Conservation (phyloP, 768 basidiomycete species). For the Suillus alpinus region DNA sequence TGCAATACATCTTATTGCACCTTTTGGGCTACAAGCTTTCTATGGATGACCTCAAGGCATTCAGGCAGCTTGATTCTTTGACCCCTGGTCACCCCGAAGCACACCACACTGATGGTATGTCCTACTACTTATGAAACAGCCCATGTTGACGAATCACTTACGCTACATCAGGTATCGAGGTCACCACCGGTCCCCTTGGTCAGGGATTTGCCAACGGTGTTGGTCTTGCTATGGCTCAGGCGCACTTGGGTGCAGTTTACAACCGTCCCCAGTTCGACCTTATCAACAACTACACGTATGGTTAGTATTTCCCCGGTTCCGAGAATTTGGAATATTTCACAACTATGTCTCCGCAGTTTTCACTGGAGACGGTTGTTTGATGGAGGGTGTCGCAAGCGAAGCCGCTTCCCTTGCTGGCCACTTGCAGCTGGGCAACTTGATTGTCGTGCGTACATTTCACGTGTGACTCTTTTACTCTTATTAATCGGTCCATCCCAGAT, state of each 20-base stretch:
- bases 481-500: conserved; percentile 45
- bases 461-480: conserved; percentile 10
- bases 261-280: conserved; percentile 84
- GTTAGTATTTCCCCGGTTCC: conserved; percentile 35
- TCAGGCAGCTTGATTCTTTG: conserved; percentile 87
- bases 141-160: conserved; percentile 6
- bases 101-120: conserved; percentile 59
- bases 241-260: conserved; percentile 85
- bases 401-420: conserved; percentile 93
- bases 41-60: conserved; percentile 88
- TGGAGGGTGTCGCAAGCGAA: conserved; percentile 95
- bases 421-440: conserved; percentile 88
- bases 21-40: conserved; percentile 90
- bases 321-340: conserved; percentile 4
- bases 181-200: conserved; percentile 94
- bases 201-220: conserved; percentile 94
- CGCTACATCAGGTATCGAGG: conserved; percentile 59
- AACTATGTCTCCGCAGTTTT: conserved; percentile 53
- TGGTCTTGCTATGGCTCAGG: conserved; percentile 90
- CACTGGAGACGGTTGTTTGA: conserved; percentile 92
- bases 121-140: neutral
- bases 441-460: conserved; percentile 60
- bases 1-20: conserved; percentile 91
- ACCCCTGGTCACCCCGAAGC: conserved; percentile 94
- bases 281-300: conserved; percentile 87